Percentiles rank a stretch among this genome's conserved stretches.
Conservation (phyloP, 2,329 filamentous ascomycete species). For the Cladophialophora carrionii region DNA sequence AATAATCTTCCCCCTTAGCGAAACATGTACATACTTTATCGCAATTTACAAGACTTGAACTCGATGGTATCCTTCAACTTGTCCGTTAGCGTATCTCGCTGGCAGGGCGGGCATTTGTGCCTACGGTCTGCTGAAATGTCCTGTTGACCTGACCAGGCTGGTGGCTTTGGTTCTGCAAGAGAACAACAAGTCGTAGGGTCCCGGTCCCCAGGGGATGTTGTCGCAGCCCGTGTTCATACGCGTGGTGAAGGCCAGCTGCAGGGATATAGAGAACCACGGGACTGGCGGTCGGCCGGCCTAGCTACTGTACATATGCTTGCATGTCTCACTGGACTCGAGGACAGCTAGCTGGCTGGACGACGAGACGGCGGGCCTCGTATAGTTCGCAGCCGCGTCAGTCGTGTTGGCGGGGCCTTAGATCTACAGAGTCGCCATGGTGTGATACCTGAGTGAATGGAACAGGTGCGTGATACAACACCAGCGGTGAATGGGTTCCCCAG, state of each 20-base stretch:
- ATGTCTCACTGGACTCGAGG: constrained; percentile 4
- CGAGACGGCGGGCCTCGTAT: constrained; percentile 8
- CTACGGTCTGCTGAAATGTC: neutral
- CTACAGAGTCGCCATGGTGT: neutral
- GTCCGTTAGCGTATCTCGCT: too few species aligned
- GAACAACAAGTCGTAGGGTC: neutral
- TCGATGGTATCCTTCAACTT: too few species aligned
- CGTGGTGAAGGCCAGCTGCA: constrained; percentile 12
- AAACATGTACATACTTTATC: too few species aligned
- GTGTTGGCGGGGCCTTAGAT: neutral
- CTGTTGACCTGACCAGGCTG: constrained; percentile 11
- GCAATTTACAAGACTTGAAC: too few species aligned
- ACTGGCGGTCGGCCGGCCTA: neutral
- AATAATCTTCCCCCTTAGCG: too few species aligned
- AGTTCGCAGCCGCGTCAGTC: neutral
- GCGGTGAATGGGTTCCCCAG: neutral
- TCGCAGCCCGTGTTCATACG: constrained; percentile 6
- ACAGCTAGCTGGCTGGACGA: neutral
- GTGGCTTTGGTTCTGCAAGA: constrained; percentile 13
- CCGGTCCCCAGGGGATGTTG: neutral
- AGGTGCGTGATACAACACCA: neutral
- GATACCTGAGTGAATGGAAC: neutral
- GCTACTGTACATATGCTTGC: neutral
- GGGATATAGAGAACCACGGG: constrained; percentile 9
- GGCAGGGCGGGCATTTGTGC: too few species aligned